A percentile compares a stretch with the other conserved stretches of the same genome.
Evolutionary conservation across 2,329 filamentous ascomycete species (phyloP).

Genomic region (Penicillium brevicompactum): DNA sequence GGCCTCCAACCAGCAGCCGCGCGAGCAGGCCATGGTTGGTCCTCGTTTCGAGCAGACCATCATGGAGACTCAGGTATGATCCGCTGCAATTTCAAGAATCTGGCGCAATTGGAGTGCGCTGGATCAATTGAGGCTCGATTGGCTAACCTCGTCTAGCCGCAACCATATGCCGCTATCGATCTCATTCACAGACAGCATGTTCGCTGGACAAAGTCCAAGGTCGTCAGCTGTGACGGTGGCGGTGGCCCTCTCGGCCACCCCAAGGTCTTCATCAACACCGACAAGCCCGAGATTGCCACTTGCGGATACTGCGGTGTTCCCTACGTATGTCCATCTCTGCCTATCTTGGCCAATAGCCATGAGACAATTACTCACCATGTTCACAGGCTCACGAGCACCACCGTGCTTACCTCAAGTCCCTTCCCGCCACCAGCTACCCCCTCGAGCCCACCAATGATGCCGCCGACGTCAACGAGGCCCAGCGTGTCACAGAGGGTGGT

Average conservation of each 20-base stretch:
- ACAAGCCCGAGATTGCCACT: constrained; percentile 88
- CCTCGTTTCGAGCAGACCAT: constrained; percentile 97
- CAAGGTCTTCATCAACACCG: constrained; percentile 93
- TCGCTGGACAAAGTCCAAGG: constrained; percentile 79
- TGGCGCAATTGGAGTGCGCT: background rate
- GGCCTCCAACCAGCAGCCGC: constrained; percentile 82
- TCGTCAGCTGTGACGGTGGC: constrained; percentile 88
- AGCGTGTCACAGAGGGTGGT: constrained; percentile 61
- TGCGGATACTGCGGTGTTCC: constrained; percentile 95
- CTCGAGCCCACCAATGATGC: constrained; percentile 63
- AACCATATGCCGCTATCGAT: constrained; percentile 86
- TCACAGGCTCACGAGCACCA: constrained; percentile 85
- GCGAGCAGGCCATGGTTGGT: constrained; percentile 83
- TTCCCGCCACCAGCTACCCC: constrained; percentile 79
- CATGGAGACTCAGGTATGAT: constrained; percentile 81
- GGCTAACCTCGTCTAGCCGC: constrained; percentile 62
- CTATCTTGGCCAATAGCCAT: background rate
- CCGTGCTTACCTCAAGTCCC: constrained; percentile 78
- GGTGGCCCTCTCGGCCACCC: constrained; percentile 90
- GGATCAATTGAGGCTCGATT: constrained; percentile 1
- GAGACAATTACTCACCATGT: background rate
- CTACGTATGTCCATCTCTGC: constrained; percentile 68
- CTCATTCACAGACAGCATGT: constrained; percentile 96
- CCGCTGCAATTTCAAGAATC: background rate
- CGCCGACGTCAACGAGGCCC: constrained; percentile 61